Percentiles rank a stretch among this genome's conserved stretches.
phyloP scores from a whole-genome alignment of 2,329 filamentous ascomycete genomes.

The Nothophaeocryptopus gaeumannii region DNA sequence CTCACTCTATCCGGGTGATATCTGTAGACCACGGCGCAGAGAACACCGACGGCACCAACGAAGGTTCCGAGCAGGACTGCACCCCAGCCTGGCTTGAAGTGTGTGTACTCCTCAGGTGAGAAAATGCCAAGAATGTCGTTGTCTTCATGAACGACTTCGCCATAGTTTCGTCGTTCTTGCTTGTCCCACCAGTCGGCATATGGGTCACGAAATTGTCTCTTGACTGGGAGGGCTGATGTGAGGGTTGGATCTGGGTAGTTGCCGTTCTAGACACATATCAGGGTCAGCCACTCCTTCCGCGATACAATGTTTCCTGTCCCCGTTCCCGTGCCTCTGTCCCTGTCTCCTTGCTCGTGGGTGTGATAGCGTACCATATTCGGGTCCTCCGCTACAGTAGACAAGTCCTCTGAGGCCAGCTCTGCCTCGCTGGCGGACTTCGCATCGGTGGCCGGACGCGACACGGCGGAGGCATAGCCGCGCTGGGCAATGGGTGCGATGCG shows the following conservation, averaged over 20 bases:
- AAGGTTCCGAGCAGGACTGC: slow-evolving; percentile 55
- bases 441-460: slow-evolving; percentile 22
- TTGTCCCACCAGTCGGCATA: slow-evolving; percentile 95
- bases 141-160: slow-evolving; percentile 94
- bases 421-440: slow-evolving; percentile 26
- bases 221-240: slow-evolving; percentile 55
- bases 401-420: slow-evolving; percentile 30
- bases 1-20: slow-evolving; percentile 46
- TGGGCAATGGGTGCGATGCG: slow-evolving; percentile 23
- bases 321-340: background rate
- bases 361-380: slow-evolving; percentile 31
- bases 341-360: background rate
- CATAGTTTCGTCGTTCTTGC: slow-evolving; percentile 94
- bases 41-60: slow-evolving; percentile 39
- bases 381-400: slow-evolving; percentile 25
- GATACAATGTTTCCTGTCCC: background rate
- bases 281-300: slow-evolving; percentile 8
- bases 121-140: slow-evolving; percentile 91
- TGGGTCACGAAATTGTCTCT: slow-evolving; percentile 90
- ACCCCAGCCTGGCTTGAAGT: slow-evolving; percentile 71
- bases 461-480: slow-evolving; percentile 25
- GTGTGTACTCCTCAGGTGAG: slow-evolving; percentile 83
- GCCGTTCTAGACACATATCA: slow-evolving; percentile 63
- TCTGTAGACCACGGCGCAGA: slow-evolving; percentile 40
- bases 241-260: slow-evolving; percentile 74